Percentiles rank a stretch among this genome's conserved stretches.
These are phyloP conservation scores for Rhizopus sp. DNA, from an alignment of 371 early-diverging fungal species.

Conservation along the genomic window DNA sequence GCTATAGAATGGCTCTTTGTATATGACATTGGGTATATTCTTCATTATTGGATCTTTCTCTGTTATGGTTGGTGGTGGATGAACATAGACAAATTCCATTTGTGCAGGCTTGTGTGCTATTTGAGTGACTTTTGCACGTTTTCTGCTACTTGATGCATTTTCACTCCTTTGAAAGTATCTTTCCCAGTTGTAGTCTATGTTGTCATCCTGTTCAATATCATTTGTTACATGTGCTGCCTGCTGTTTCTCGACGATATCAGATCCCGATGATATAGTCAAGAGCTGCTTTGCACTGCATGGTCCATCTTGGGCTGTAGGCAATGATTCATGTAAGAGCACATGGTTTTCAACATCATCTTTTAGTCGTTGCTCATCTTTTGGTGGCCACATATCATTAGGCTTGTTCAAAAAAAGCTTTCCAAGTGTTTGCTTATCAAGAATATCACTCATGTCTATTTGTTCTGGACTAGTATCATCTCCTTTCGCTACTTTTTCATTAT, in stretches of 20 bases:
- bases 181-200: not conserved
- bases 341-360: not conserved
- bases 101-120: not conserved
- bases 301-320: not conserved
- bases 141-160: not conserved
- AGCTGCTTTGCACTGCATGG: not conserved
- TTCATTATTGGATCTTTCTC: not conserved
- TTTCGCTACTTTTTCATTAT: too few relatives aligned
- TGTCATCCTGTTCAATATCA: not conserved
- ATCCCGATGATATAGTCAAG: not conserved
- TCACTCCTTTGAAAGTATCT: not conserved
- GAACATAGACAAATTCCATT: conserved; percentile 21
- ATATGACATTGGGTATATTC: conserved; percentile 23
- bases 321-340: not conserved
- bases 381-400: not conserved
- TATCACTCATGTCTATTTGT: too few relatives aligned
- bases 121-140: not conserved
- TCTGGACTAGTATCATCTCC: not conserved
- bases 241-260: not conserved
- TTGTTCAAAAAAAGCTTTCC: not conserved
- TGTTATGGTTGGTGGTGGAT: conserved; percentile 25
- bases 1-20: conserved; percentile 68
- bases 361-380: too few relatives aligned
- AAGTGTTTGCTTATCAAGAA: too few relatives aligned
- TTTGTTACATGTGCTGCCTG: not conserved